Conservation (phyloP, 2,329 filamentous ascomycete genomes). For the Paraphaeosphaeria minitans region DNA sequence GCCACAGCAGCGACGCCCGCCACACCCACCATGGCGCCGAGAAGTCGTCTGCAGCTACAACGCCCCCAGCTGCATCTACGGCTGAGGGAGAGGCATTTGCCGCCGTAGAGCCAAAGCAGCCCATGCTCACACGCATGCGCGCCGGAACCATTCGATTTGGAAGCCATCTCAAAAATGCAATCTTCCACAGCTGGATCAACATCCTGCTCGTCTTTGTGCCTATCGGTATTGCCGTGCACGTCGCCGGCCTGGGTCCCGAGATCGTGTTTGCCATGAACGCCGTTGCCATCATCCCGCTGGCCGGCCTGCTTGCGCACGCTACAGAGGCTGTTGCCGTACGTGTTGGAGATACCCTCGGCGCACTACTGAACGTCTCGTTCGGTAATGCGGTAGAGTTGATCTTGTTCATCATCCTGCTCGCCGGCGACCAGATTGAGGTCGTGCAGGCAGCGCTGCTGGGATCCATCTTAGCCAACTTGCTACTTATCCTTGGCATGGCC, state of each 20-base stretch:
- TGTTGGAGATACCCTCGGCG: conserved; percentile 56
- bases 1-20: conserved; percentile 18
- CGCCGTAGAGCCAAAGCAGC: conserved; percentile 57
- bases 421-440: conserved; percentile 78
- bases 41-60: conserved; percentile 27
- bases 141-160: conserved; percentile 59
- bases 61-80: conserved; percentile 48
- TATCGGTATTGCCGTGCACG: conserved; percentile 70
- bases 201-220: conserved; percentile 78
- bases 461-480: conserved; percentile 85
- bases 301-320: conserved; percentile 55
- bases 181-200: conserved; percentile 80
- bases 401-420: conserved; percentile 53
- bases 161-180: conserved; percentile 60
- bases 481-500: conserved; percentile 89
- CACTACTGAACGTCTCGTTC: conserved; percentile 58
- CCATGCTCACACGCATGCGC: conserved; percentile 57
- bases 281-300: conserved; percentile 57
- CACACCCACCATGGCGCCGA: conserved; percentile 36
- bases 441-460: conserved; percentile 90
- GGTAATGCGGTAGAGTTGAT: conserved; percentile 60
- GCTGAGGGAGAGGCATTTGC: conserved; percentile 58
- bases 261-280: conserved; percentile 59
- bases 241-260: conserved; percentile 46
- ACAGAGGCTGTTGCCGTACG: conserved; percentile 56